Evolutionary conservation across 1,139 yeast genomes (phyloP).

Genomic region (Kodamaea sp.): DNA sequence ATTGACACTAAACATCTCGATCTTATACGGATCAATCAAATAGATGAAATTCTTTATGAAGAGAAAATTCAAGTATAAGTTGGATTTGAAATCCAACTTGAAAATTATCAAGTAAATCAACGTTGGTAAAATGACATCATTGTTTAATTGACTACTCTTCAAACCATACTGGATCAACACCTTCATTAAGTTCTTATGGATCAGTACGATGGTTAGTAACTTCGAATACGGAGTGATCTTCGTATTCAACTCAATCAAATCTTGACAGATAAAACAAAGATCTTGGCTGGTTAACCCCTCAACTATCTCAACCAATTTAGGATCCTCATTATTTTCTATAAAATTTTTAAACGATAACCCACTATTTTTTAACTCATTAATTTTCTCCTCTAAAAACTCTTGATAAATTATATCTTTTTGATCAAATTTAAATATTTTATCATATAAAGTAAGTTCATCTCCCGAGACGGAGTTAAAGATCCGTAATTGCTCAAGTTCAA

Average conservation of each 20-base stretch:
- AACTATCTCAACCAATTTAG: constrained; percentile 18
- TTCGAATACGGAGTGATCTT: constrained; percentile 35
- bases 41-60: constrained; percentile 38
- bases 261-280: constrained; percentile 10
- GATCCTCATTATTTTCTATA: constrained; percentile 18
- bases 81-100: constrained; percentile 18
- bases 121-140: constrained; percentile 39
- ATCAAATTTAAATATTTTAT: constrained; percentile 40
- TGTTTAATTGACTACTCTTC: constrained; percentile 26
- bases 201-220: constrained; percentile 24
- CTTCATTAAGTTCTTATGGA: constrained; percentile 32
- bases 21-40: constrained; percentile 30
- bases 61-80: constrained; percentile 35
- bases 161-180: constrained; percentile 19
- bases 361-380: constrained; percentile 24
- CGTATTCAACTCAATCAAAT: constrained; percentile 13
- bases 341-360: constrained; percentile 30
- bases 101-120: constrained; percentile 37
- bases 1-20: constrained; percentile 19
- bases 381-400: constrained; percentile 35
- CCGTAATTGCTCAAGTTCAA: constrained; percentile 33
- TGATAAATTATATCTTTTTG: constrained; percentile 38
- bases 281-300: constrained; percentile 14
- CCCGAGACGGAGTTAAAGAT: constrained; percentile 26
- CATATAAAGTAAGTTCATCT: constrained; percentile 33